Conservation (phyloP, 805 yeast species). For the Candida patagonica region DNA sequence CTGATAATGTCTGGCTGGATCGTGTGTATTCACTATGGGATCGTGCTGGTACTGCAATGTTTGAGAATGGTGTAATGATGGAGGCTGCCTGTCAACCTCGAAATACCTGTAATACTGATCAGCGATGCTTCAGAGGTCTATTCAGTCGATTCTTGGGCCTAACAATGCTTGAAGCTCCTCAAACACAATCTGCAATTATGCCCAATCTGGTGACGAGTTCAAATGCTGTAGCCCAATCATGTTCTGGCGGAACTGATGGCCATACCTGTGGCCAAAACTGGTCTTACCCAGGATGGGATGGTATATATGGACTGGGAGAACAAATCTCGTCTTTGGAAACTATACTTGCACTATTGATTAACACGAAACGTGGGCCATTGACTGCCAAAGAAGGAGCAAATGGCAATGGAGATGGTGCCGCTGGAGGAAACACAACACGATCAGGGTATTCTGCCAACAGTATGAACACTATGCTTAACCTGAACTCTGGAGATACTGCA, state of each 20-base stretch:
- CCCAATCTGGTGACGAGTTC: conserved; percentile 44
- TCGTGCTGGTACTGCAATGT: conserved; percentile 38
- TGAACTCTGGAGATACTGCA: conserved; percentile 17
- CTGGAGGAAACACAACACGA: conserved; percentile 43
- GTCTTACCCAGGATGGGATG: conserved; percentile 55
- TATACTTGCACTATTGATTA: conserved; percentile 35
- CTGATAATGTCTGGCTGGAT: conserved; percentile 48
- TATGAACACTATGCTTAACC: conserved; percentile 3
- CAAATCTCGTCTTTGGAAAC: conserved; percentile 71
- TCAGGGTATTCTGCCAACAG: not conserved
- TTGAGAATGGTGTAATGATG: conserved; percentile 46
- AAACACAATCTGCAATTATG: conserved; percentile 39
- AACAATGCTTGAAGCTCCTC: conserved; percentile 53
- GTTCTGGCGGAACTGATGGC: conserved; percentile 74
- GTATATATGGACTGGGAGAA: conserved; percentile 69
- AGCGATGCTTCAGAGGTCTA: conserved; percentile 65
- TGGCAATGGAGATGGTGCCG: conserved; percentile 58
- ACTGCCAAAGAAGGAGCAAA: conserved; percentile 59
- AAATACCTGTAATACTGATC: conserved; percentile 57
- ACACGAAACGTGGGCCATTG: conserved; percentile 41
- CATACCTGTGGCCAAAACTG: conserved; percentile 77
- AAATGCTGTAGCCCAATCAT: conserved; percentile 63
- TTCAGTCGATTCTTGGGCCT: conserved; percentile 56
- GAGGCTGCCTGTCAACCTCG: conserved; percentile 65
- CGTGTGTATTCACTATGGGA: conserved; percentile 42